Evolutionary conservation across 371 early-diverging fungal species (phyloP).

Genomic region (Mucor irregularis): DNA sequence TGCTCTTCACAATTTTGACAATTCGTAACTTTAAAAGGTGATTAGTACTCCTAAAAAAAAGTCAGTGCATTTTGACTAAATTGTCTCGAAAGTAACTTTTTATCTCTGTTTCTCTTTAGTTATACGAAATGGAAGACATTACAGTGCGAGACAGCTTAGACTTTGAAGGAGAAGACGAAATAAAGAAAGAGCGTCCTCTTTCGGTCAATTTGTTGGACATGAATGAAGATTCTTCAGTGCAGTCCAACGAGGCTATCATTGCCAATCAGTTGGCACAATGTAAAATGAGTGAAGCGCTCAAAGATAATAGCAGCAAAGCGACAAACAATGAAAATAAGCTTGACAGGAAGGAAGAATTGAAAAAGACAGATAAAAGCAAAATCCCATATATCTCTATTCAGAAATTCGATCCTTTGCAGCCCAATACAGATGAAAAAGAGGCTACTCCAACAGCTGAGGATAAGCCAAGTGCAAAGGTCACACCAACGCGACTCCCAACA

Average conservation of each 20-base stretch:
- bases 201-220: constrained; percentile 13
- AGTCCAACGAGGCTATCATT: constrained; percentile 1
- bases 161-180: background rate
- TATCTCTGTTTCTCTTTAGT: too few species aligned
- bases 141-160: background rate
- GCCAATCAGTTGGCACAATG: background rate
- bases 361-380: background rate
- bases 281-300: too few species aligned
- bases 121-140: background rate
- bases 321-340: background rate
- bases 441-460: background rate
- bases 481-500: constrained; percentile 21
- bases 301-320: too few species aligned
- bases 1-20: too few species aligned
- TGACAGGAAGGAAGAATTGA: too few species aligned
- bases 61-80: too few species aligned
- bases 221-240: constrained; percentile 4
- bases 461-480: background rate
- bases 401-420: constrained; percentile 6
- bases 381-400: background rate
- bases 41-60: too few species aligned
- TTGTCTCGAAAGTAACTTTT: too few species aligned
- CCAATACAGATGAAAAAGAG: background rate
- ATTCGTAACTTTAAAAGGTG: too few species aligned
- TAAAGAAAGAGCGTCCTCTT: background rate